Evolutionary conservation across 2,329 filamentous ascomycete species (phyloP), one percentile per base, ranked within the genome.

Genomic region (Graphilbum fragrans): DNA sequence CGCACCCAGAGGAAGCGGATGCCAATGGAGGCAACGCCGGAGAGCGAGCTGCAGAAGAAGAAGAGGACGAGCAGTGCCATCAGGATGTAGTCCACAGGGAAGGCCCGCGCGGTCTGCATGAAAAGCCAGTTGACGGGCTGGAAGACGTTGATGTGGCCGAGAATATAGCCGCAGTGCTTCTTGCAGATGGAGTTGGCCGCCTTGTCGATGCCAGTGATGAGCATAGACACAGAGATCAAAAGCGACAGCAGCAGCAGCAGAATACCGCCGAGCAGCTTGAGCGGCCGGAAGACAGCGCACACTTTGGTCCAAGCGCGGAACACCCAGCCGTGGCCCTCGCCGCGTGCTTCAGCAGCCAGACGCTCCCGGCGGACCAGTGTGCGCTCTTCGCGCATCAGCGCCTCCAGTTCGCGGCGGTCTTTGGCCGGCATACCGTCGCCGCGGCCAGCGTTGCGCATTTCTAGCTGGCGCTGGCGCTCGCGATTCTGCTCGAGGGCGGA

Each of bases 1-100:
- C 76, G 82, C 52, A 98, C 71, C 92, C 92, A 98, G 40, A 98
- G 74, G 70, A 98, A 94, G 49, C 92, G 84, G 53, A 98, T 94
- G 36, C 92, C 92, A 44, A 95, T 75, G 1, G 78, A 75, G 4
- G 87, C 84, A 41, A 96, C 78, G 16, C 92, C 92, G 2, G 86
- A 76, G 39, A 98, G 80, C 10, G 87, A 88, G 53, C 85, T 82
- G 62, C 75, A 80, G 64, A 98, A 96, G 58, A 98, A 80, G 51
- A 95, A 76, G 1, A 96, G 65, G 0, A 93, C 77, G 9, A 98
- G 65, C 2, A 94, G 64, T 1, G 86, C 77, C 70, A 94, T 93
- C 40, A 98, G 70, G 25, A 92, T 33, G 58, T 96, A 96, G 65
- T 98, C 92, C 48, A 94, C 70, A 0, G 92, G 92, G 64, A 95